Conservation (phyloP, 164 flowering plant genomes). For the Berberis thunbergii region DNA sequence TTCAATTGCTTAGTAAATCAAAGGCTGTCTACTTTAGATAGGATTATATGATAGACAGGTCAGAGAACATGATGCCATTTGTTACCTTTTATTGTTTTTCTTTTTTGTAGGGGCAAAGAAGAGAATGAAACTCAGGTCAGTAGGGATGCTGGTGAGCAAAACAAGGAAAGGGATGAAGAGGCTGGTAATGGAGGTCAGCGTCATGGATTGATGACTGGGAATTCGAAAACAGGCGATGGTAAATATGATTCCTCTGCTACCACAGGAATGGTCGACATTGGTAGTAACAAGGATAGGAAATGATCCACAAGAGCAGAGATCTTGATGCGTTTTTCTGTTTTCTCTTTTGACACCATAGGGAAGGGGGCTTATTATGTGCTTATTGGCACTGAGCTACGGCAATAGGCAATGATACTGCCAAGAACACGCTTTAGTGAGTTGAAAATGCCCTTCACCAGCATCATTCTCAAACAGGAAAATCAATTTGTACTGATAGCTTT, state of each 20-base stretch:
- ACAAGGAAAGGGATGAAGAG: conserved; percentile 41
- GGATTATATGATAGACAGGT: not conserved
- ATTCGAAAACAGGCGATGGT: conserved; percentile 21
- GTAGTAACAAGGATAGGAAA: conserved; percentile 9
- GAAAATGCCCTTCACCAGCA: no score
- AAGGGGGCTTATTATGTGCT: no score
- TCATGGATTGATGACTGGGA: conserved; percentile 18
- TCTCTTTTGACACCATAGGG: no score
- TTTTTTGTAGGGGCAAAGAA: conserved; percentile 32
- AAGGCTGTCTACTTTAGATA: not conserved
- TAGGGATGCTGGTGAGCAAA: conserved; percentile 31
- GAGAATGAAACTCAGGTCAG: conserved; percentile 10
- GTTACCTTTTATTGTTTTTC: not conserved
- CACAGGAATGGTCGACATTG: conserved; percentile 5
- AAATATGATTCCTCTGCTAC: conserved; percentile 17
- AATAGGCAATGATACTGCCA: no score
- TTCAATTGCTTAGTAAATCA: no score
- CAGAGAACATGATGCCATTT: not conserved
- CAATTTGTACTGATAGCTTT: no score
- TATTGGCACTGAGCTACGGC: no score
- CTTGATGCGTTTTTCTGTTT: not conserved
- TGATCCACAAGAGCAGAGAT: conserved; percentile 9
- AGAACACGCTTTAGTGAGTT: no score
- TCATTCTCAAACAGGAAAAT: no score
- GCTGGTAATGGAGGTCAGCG: conserved; percentile 16